phyloP scores from a whole-genome alignment of 768 basidiomycete species.

The Boletus rubroflammeus region DNA sequence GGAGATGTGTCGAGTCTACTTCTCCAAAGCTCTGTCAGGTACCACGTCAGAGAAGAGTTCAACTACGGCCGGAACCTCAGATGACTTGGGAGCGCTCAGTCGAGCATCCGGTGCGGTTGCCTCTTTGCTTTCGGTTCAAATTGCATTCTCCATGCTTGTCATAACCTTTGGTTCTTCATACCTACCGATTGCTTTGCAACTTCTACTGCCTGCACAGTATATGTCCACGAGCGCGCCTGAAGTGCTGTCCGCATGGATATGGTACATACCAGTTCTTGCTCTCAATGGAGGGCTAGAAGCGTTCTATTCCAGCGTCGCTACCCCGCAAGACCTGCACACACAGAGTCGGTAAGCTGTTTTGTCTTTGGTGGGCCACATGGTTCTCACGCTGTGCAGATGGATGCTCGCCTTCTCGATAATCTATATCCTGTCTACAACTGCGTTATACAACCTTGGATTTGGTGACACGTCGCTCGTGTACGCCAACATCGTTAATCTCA shows the following conservation, averaged over 20 bases:
- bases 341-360: constrained; percentile 57
- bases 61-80: background rate
- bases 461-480: constrained; percentile 73
- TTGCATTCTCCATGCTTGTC: constrained; percentile 64
- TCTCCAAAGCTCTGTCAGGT: constrained; percentile 60
- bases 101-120: constrained; percentile 51
- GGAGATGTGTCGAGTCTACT: constrained; percentile 86
- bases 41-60: constrained; percentile 7
- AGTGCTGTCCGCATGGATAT: constrained; percentile 77
- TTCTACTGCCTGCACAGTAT: constrained; percentile 72
- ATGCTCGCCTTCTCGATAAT: constrained; percentile 73
- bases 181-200: constrained; percentile 59
- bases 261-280: constrained; percentile 86
- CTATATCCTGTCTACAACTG: constrained; percentile 57
- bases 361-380: background rate
- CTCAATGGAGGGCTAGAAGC: constrained; percentile 92
- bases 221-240: constrained; percentile 72
- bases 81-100: constrained; percentile 17
- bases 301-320: constrained; percentile 78
- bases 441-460: constrained; percentile 42
- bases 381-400: constrained; percentile 42
- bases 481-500: constrained; percentile 69
- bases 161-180: constrained; percentile 74
- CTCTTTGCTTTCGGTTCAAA: constrained; percentile 63
- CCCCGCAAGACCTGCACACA: constrained; percentile 55